Conservation (phyloP, 305 asterid species). For the Caryopteris hybrid region DNA sequence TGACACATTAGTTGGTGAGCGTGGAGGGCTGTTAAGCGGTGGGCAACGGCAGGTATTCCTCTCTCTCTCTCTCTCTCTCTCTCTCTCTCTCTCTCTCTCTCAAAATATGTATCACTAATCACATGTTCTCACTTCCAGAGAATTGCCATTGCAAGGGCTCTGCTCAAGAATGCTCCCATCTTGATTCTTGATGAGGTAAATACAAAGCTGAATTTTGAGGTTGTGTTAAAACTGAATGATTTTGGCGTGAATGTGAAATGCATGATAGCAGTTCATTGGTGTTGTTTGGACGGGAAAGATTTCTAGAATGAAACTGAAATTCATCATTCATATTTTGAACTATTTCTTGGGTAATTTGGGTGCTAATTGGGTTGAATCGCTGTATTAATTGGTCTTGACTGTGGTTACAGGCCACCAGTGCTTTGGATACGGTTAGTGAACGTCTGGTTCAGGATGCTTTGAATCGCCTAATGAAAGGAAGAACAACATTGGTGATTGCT, state of each 20-base stretch:
- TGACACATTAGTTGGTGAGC: slow-evolving; percentile 93
- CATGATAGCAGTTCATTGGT: no score
- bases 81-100: background rate
- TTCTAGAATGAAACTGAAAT: no score
- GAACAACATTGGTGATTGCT: slow-evolving; percentile 94
- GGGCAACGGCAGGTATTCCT: slow-evolving; percentile 84
- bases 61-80: slow-evolving; percentile 3
- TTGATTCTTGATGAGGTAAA: slow-evolving; percentile 92
- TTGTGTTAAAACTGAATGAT: no score
- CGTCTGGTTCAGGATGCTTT: slow-evolving; percentile 90
- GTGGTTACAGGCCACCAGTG: slow-evolving; percentile 82
- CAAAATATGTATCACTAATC: slow-evolving; percentile 13
- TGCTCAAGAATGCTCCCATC: slow-evolving; percentile 91
- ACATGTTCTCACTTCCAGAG: slow-evolving; percentile 46
- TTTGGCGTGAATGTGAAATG: no score
- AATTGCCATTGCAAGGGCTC: slow-evolving; percentile 95
- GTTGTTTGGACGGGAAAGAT: no score
- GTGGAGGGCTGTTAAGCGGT: slow-evolving; percentile 94
- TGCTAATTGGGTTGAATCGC: background rate
- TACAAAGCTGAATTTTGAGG: background rate
- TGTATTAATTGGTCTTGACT: background rate
- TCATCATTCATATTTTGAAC: no score
- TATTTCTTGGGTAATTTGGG: no score
- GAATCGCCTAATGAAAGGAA: slow-evolving; percentile 86
- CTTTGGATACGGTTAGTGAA: slow-evolving; percentile 88